phyloP scores from a whole-genome alignment of 176 grass and related monocot species.

The Poa pratensis region DNA sequence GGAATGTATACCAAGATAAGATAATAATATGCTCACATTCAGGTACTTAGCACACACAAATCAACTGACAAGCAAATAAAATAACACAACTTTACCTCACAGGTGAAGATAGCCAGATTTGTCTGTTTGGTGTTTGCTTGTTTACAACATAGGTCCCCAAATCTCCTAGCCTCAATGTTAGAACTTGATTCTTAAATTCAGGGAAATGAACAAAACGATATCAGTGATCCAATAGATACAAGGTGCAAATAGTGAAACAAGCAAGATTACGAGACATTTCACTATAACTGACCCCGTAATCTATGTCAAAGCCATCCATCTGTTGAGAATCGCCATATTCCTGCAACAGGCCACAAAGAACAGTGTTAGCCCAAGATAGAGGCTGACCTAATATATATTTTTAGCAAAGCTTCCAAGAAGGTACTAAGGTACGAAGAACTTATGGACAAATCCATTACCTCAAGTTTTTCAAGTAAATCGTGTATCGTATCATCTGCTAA shows the following conservation, averaged over 20 bases:
- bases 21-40: constrained; percentile 1
- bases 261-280: not conserved
- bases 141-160: constrained; percentile 87
- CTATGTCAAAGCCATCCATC: constrained; percentile 86
- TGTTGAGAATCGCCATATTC: constrained; percentile 84
- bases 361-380: constrained; percentile 24
- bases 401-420: not conserved
- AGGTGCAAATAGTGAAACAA: not conserved
- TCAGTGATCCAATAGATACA: constrained; percentile 33
- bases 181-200: constrained; percentile 75
- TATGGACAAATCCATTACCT: constrained; percentile 56
- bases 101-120: constrained; percentile 96
- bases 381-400: not conserved
- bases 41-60: not conserved
- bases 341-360: constrained; percentile 35
- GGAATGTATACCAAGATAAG: not conserved
- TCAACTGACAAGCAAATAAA: not conserved
- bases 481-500: constrained; percentile 79
- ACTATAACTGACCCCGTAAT: constrained; percentile 77
- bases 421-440: not conserved
- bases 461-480: constrained; percentile 72
- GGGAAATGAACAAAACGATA: not conserved
- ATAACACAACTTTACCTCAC: constrained; percentile 63
- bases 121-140: constrained; percentile 92
- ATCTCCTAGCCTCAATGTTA: constrained; percentile 80